Base-by-base conservation (phyloP, 2,329 filamentous ascomycete species). In the Aspergillus quadrilineatus region DNA sequence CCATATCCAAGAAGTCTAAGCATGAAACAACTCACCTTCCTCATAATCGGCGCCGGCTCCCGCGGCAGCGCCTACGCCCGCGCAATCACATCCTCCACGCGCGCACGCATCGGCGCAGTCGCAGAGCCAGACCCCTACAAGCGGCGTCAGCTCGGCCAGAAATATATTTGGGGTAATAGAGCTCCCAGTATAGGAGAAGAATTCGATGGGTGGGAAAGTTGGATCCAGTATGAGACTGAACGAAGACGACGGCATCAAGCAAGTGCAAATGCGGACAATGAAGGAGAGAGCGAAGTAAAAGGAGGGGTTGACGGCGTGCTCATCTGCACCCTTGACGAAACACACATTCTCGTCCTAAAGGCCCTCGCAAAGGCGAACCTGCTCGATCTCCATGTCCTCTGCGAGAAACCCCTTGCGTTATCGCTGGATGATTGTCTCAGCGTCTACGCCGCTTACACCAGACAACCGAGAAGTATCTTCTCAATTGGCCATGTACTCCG, bases 401-500 rank as follows among this genome's bases (percentile, higher is more conserved):
- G 92, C 71, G 94, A 99, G 79, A 99, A 99, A 76, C 94, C 94
- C 2, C 77, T 99, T 53, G 90, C 92, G 0, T 91, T 90, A 22
- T 88, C 84, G 0, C 77, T 97, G 29, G 73, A 81, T 15, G 91
- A 94, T 65, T 97, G 92, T 69, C 77, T 96, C 36, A 80, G 79
- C 43, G 93, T 96, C 66, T 90, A 69, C 57, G 71, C 63, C 44
- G 65, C 71, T 1, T 62, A 74, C 15, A 66, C 68, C 58, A 70
- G 39, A 7, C n/a, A 39, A 2, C 48, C 36, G 28, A 78, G 76
- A 45, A 37, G 42, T 12, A 80, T 97, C 42, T 96, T 97, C 72
- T 92, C 90, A 0, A 91, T 97, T 55, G 93, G 94, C 10, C 94
- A 99, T 74, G 94, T 99, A 12, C 78, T 99, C 56, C 84, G 93